phyloP scores from a whole-genome alignment of 2,329 filamentous ascomycete species.

The Bipolaris victoriae region DNA sequence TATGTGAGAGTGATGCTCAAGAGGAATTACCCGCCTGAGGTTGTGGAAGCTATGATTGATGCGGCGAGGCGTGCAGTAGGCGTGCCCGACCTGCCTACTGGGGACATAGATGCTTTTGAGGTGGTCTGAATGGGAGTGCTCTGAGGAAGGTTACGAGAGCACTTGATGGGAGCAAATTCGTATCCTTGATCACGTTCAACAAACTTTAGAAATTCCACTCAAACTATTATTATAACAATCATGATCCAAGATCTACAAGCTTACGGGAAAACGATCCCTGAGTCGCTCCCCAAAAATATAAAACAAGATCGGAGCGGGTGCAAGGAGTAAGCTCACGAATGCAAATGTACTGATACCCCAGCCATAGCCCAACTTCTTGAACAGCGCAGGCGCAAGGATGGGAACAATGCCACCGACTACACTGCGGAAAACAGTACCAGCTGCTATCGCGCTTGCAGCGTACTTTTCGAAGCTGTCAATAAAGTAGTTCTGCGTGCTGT shows the following conservation, averaged over 20 bases:
- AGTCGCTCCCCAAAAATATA: constrained; percentile 56
- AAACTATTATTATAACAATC: background rate
- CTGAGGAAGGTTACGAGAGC: background rate
- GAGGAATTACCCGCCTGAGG: constrained; percentile 26
- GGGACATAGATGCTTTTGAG: constrained; percentile 40
- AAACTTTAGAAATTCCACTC: no score
- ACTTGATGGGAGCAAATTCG: background rate
- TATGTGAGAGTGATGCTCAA: constrained; percentile 40
- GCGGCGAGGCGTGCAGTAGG: constrained; percentile 34
- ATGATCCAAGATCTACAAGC: constrained; percentile 17
- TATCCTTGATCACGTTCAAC: no score
- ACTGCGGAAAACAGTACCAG: constrained; percentile 56
- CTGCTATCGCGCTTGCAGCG: constrained; percentile 58
- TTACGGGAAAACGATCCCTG: constrained; percentile 50
- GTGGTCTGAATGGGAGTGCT: constrained; percentile 17
- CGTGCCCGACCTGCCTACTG: constrained; percentile 34
- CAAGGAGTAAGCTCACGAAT: constrained; percentile 53
- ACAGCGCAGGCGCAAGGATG: constrained; percentile 52
- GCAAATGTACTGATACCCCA: constrained; percentile 59
- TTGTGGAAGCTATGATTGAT: constrained; percentile 41
- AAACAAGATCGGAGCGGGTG: constrained; percentile 58
- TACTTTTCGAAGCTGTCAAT: constrained; percentile 60
- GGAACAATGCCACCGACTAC: constrained; percentile 57
- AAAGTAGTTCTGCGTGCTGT: constrained; percentile 62
- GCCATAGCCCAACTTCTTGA: constrained; percentile 55